Evolutionary conservation across 2,329 filamentous ascomycete genomes (phyloP).

Genomic region (Helotiales sp.): DNA sequence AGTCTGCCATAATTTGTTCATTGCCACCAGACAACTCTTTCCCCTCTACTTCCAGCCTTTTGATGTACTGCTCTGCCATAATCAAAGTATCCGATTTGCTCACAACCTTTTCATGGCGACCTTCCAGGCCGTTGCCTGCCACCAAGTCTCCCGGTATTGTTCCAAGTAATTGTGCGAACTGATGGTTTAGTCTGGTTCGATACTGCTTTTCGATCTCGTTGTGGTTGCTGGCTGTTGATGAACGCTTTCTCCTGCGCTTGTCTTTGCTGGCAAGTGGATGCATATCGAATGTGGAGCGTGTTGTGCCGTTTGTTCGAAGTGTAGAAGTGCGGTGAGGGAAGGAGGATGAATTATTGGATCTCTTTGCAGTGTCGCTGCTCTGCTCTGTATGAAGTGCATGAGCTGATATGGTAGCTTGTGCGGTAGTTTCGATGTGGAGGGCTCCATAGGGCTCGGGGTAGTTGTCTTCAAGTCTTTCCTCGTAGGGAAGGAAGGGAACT

Average conservation of each 20-base stretch:
- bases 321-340: not conserved
- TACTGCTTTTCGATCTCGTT: conserved; percentile 13
- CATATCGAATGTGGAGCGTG: not conserved
- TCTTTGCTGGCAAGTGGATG: not conserved
- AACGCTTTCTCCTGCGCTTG: not conserved
- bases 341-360: too few species aligned
- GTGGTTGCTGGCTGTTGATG: not conserved
- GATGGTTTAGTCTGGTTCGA: conserved; percentile 1
- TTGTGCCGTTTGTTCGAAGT: not conserved
- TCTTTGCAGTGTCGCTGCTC: too few species aligned
- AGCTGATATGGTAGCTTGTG: too few species aligned
- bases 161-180: conserved; percentile 4
- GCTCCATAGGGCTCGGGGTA: too few species aligned
- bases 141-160: conserved; percentile 4
- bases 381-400: too few species aligned
- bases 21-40: conserved; percentile 1
- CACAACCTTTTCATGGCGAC: not conserved
- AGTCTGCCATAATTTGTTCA: not conserved
- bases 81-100: conserved; percentile 11
- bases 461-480: too few species aligned
- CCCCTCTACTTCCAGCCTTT: conserved; percentile 2
- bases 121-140: not conserved
- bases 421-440: too few species aligned
- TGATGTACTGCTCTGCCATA: conserved; percentile 12
- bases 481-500: too few species aligned